Percentiles rank a stretch among this genome's conserved stretches.
Conservation (phyloP, 805 yeast genomes). For the Candida anglica region DNA sequence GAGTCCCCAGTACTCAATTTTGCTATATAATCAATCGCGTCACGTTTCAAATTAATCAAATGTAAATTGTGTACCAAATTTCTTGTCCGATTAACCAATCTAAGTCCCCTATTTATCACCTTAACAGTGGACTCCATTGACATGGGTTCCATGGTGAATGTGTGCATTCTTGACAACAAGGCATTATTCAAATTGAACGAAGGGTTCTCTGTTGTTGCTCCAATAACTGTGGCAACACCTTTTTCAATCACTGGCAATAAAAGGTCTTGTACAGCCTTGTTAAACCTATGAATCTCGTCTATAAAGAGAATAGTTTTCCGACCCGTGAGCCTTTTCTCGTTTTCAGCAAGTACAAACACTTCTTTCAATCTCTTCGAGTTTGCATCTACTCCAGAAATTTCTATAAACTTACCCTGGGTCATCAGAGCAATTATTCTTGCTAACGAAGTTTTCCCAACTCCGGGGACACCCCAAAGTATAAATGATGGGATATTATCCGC, state of each 20-base stretch:
- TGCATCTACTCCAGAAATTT: slow-evolving; percentile 37
- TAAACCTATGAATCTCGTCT: slow-evolving; percentile 43
- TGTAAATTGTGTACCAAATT: slow-evolving; percentile 47
- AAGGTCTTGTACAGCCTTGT: slow-evolving; percentile 40
- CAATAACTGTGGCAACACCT: slow-evolving; percentile 36
- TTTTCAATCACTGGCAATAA: slow-evolving; percentile 39
- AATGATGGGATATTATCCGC: slow-evolving; percentile 37
- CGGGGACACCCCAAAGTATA: slow-evolving; percentile 42
- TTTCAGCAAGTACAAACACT: slow-evolving; percentile 32
- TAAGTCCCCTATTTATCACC: slow-evolving; percentile 33
- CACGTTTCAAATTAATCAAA: slow-evolving; percentile 49
- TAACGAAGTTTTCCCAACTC: slow-evolving; percentile 41
- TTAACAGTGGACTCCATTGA: slow-evolving; percentile 26
- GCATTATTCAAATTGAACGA: slow-evolving; percentile 41
- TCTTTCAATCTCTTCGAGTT: slow-evolving; percentile 33
- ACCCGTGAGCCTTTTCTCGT: slow-evolving; percentile 30
- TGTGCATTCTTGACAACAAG: slow-evolving; percentile 40
- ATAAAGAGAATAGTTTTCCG: slow-evolving; percentile 38
- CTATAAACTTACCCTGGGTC: slow-evolving; percentile 29
- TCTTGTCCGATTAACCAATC: slow-evolving; percentile 55
- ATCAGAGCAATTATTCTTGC: slow-evolving; percentile 36
- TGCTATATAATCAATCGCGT: slow-evolving; percentile 63
- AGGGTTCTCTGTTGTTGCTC: slow-evolving; percentile 64
- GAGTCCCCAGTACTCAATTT: slow-evolving; percentile 86
- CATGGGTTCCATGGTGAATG: slow-evolving; percentile 40